A percentile compares a stretch with the other conserved stretches of the same genome.
Evolutionary conservation across 2,329 filamentous ascomycete genomes (phyloP).

Genomic region (Ophiocordyceps unilateralis): DNA sequence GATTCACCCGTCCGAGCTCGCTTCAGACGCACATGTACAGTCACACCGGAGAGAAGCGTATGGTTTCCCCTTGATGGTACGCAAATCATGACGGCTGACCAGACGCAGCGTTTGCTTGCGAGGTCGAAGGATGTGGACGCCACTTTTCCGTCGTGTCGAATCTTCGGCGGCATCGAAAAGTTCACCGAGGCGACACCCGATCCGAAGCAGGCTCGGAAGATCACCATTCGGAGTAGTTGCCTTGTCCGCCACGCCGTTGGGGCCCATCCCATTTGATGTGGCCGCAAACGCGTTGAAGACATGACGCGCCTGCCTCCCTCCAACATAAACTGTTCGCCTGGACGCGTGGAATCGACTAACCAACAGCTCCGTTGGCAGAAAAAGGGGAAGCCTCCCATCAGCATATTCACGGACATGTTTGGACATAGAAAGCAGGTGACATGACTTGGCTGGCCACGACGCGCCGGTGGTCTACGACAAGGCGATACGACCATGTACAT

Average conservation of each 20-base stretch:
- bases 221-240: constrained; percentile 37
- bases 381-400: too few relatives aligned
- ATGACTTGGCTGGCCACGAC: background rate
- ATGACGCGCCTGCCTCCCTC: background rate
- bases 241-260: too few relatives aligned
- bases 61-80: constrained; percentile 22
- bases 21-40: constrained; percentile 97
- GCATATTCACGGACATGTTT: too few relatives aligned
- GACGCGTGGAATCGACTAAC: too few relatives aligned
- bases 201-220: constrained; percentile 48
- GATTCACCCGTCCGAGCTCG: constrained; percentile 86
- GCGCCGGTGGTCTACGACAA: too few relatives aligned
- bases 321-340: background rate
- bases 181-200: constrained; percentile 57
- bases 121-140: constrained; percentile 85
- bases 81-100: background rate
- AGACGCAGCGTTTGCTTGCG: constrained; percentile 70
- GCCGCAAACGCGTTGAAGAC: too few relatives aligned
- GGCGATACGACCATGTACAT: constrained; percentile 10
- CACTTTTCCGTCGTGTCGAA: constrained; percentile 98
- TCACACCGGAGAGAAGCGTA: constrained; percentile 96
- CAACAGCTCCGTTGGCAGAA: too few relatives aligned
- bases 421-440: too few relatives aligned
- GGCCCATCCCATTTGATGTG: too few relatives aligned
- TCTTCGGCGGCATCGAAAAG: constrained; percentile 82